These are phyloP conservation scores for Epichloe sp. DNA, from an alignment of 2,329 filamentous ascomycete species.

Conservation along the genomic window DNA sequence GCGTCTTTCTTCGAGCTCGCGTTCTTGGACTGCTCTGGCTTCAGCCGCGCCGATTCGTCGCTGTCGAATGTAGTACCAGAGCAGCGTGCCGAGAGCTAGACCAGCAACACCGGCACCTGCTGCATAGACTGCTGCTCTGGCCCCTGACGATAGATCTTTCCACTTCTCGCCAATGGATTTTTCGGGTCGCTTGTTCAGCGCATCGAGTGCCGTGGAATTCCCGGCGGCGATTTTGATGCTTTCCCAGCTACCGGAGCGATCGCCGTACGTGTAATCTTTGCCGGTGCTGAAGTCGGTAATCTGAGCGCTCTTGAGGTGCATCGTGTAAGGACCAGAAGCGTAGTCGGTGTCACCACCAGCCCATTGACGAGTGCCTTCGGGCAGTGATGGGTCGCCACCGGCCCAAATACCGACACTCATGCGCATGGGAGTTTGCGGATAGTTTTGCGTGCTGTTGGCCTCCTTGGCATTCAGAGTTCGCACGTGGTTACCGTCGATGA, in stretches of 20 bases:
- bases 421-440: slow-evolving; percentile 66
- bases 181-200: slow-evolving; percentile 25
- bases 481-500: slow-evolving; percentile 53
- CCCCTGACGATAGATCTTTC: slow-evolving; percentile 32
- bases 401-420: slow-evolving; percentile 56
- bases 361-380: slow-evolving; percentile 50
- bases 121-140: slow-evolving; percentile 42
- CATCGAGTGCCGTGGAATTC: slow-evolving; percentile 41
- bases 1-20: slow-evolving; percentile 32
- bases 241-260: slow-evolving; percentile 46
- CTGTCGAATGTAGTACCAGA: slow-evolving; percentile 43
- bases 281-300: slow-evolving; percentile 47
- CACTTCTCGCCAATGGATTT: slow-evolving; percentile 40
- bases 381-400: slow-evolving; percentile 41
- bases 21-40: slow-evolving; percentile 31
- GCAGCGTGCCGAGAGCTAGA: slow-evolving; percentile 25
- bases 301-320: slow-evolving; percentile 52
- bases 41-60: slow-evolving; percentile 38
- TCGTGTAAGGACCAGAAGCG: slow-evolving; percentile 51
- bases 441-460: slow-evolving; percentile 48
- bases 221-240: slow-evolving; percentile 47
- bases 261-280: slow-evolving; percentile 52
- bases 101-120: slow-evolving; percentile 30
- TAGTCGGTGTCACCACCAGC: slow-evolving; percentile 59
- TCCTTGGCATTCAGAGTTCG: slow-evolving; percentile 50